Evolutionary conservation across 2,329 filamentous ascomycete genomes (phyloP), one percentile per base, ranked within the genome.

Genomic region (Fusarium mundagurra): DNA sequence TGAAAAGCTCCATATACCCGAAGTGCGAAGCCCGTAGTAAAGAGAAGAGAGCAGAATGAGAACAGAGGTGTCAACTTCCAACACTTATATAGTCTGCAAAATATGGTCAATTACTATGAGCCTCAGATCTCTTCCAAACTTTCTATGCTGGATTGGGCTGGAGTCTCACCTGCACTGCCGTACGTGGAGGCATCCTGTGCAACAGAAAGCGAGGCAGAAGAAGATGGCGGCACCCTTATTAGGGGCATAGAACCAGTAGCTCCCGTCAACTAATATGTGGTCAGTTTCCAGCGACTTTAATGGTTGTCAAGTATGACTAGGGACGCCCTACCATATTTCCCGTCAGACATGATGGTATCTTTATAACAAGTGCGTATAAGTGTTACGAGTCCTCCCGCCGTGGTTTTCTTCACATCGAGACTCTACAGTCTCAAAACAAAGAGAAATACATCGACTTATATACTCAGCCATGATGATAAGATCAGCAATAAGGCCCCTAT

Each of bases 61-160:
- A 90, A 87, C 8, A 92, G 80, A 0, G 86, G 80, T 0, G 88
- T 90, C 20, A 90, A 82, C 58, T 84, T 85, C 86, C 88, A 91
- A 73, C 85, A 88, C 71, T 87, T 88, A 77, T 90, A 89, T 61
- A 83, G 86, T 50, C 88, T 90, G 41, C 47, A 18, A 14, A 18
- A 14, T 13, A 22, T 27, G 18, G 41, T 67, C 20, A 61, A 43
- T 36, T 31, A 72, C n/a, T 12, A 17, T 54, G 11, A 24, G 18
- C 29, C 22, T 17, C 31, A 20, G 14, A 13, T 12, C 13, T 22
- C 22, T 29, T 27, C 14, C 9, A 36, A 5, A 4, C 27, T 36
- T 36, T 34, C 10, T 20, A 20, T 43, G 14, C 3, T 7, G 10
- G 33, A 17, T 20, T 11, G 9, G 6, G 12, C 6, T 17, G 13